Percentiles rank a stretch among this genome's conserved stretches.
Conservation (phyloP, 768 basidiomycete species). For the Wakefieldia striispora region DNA sequence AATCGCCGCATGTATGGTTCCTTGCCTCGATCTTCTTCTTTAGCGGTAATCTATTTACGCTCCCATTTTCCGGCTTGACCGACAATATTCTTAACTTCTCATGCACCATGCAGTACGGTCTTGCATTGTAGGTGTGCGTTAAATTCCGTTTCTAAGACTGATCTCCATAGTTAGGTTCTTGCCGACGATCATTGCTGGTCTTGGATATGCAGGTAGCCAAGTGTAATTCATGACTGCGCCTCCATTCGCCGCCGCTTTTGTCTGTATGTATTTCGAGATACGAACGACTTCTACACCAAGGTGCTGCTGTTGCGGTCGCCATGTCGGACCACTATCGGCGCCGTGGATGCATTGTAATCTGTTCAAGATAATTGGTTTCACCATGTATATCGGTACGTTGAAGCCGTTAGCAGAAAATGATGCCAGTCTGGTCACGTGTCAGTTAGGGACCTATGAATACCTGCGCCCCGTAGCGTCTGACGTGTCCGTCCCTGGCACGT, state of each 20-base stretch:
- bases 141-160: conserved; percentile 28
- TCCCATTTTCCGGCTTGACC: background rate
- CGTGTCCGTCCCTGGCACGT: conserved; percentile 49
- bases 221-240: conserved; percentile 62
- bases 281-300: conserved; percentile 16
- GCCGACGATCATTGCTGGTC: conserved; percentile 63
- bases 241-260: conserved; percentile 48
- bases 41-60: conserved; percentile 37
- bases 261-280: conserved; percentile 30
- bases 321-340: conserved; percentile 52
- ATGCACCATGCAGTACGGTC: conserved; percentile 7
- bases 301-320: conserved; percentile 38
- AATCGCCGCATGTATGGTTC: conserved; percentile 57
- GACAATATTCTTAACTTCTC: background rate
- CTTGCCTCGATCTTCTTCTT: conserved; percentile 51
- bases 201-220: conserved; percentile 51
- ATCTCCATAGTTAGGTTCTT: conserved; percentile 53
- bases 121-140: conserved; percentile 20
- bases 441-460: too few species aligned
- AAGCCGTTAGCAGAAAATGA: background rate
- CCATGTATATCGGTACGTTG: background rate
- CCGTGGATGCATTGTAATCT: conserved; percentile 46
- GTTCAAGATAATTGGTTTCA: conserved; percentile 36
- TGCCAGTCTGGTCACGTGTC: background rate
- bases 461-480: too few species aligned